Conservation (phyloP, 257 asterid species). For the Phtheirospermum japonicum region DNA sequence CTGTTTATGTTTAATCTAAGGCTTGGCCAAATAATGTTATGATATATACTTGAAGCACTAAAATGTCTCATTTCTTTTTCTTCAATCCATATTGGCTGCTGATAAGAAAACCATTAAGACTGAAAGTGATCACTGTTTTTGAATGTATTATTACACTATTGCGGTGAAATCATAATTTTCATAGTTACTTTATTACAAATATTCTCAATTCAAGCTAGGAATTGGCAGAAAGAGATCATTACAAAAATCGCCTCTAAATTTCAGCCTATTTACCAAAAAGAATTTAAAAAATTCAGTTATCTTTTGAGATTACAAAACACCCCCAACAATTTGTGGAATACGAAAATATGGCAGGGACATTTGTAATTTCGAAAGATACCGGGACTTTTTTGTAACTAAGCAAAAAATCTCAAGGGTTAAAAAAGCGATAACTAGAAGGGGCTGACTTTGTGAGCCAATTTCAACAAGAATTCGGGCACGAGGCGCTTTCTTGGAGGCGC, state of each 20-base stretch:
- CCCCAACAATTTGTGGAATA: background rate
- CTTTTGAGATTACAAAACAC: background rate
- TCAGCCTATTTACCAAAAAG: background rate
- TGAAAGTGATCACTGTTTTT: no score
- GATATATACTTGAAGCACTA: background rate
- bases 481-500: conserved; percentile 75
- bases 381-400: background rate
- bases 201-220: background rate
- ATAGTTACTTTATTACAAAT: no score
- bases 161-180: background rate
- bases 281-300: background rate
- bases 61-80: background rate
- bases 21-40: conserved; percentile 25
- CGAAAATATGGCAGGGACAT: background rate
- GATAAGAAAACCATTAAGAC: background rate
- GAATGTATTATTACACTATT: no score
- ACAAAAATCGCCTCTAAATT: background rate
- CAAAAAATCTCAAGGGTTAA: background rate
- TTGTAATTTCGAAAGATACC: background rate
- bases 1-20: no score
- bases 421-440: conserved; percentile 52
- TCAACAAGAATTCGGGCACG: conserved; percentile 90
- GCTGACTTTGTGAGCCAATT: conserved; percentile 62
- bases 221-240: no score
- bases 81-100: background rate